phyloP scores from a whole-genome alignment of 345 rosid species.

The Firmiana major region DNA sequence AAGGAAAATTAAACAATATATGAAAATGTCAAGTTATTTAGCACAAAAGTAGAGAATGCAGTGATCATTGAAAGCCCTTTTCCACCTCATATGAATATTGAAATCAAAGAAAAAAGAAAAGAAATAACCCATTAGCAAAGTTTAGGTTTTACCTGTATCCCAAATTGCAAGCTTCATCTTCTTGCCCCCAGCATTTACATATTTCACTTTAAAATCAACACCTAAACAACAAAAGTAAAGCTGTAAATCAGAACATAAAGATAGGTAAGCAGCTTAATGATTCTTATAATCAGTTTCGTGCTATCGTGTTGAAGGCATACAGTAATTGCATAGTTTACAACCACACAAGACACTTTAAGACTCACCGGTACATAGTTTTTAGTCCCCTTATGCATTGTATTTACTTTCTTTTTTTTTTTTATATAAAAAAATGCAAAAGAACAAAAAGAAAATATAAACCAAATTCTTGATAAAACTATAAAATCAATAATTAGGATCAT shows the following conservation, averaged over 20 bases:
- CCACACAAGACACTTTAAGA: background rate
- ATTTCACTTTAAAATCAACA: slow-evolving; percentile 92
- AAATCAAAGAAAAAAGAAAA: background rate
- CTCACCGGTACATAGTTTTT: background rate
- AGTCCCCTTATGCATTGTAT: background rate
- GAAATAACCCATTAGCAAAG: background rate
- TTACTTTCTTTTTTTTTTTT: too few species aligned
- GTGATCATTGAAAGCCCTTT: background rate
- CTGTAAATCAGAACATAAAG: background rate
- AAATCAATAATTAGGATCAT: background rate
- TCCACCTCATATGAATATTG: background rate
- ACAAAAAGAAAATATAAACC: background rate
- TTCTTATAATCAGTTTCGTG: background rate
- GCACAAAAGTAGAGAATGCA: background rate
- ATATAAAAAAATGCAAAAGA: too few species aligned
- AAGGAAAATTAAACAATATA: background rate
- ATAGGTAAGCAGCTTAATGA: background rate
- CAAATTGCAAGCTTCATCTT: slow-evolving; percentile 96
- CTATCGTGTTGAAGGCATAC: background rate
- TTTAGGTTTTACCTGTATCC: slow-evolving; percentile 66
- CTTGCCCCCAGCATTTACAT: slow-evolving; percentile 66
- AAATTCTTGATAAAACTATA: background rate
- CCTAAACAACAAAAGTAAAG: slow-evolving; percentile 33
- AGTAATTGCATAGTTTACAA: background rate
- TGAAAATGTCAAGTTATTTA: background rate